Conservation (phyloP, 495 filamentous ascomycete species). For the Bombardia bombarda region DNA sequence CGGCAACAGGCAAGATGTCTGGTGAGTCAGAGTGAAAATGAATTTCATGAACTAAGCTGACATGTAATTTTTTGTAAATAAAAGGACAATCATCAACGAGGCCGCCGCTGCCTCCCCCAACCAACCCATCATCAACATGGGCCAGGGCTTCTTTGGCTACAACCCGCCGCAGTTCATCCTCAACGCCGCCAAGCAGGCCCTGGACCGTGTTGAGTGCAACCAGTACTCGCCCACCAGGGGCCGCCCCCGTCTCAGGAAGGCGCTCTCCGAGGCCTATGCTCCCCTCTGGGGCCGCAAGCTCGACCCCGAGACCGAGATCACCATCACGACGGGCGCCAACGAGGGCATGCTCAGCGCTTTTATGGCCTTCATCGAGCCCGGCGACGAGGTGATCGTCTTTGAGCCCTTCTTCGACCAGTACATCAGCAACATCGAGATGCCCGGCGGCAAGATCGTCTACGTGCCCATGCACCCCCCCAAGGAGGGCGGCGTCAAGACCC, state of each 20-base stretch:
- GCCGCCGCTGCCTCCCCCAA: conserved; percentile 72
- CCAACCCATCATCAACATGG: conserved; percentile 92
- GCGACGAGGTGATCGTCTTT: conserved; percentile 95
- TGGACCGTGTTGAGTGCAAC: conserved; percentile 94
- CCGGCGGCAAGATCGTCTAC: conserved; percentile 87
- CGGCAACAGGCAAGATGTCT: conserved; percentile 84
- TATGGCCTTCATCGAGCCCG: conserved; percentile 92
- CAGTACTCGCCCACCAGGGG: conserved; percentile 97
- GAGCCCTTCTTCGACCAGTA: conserved; percentile 99
- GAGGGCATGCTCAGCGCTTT: conserved; percentile 93
- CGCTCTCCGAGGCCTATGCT: conserved; percentile 83
- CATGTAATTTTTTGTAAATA: too few relatives aligned
- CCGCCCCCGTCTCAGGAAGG: conserved; percentile 81
- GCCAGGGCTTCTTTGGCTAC: conserved; percentile 97
- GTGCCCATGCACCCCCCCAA: conserved; percentile 88
- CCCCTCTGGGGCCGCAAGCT: conserved; percentile 72
- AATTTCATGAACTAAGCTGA: too few relatives aligned
- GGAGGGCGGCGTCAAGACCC: conserved; percentile 69
- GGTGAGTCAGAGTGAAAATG: conserved; percentile 49
- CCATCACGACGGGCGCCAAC: conserved; percentile 93
- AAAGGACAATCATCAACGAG: conserved; percentile 92
- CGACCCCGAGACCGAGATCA: conserved; percentile 83
- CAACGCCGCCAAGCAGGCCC: conserved; percentile 79
- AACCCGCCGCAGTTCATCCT: conserved; percentile 90
- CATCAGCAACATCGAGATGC: conserved; percentile 96